Evolutionary conservation across 352 stramenopile species (phyloP), one percentile per base, ranked within the genome.

Genomic region (Albugo candida): DNA sequence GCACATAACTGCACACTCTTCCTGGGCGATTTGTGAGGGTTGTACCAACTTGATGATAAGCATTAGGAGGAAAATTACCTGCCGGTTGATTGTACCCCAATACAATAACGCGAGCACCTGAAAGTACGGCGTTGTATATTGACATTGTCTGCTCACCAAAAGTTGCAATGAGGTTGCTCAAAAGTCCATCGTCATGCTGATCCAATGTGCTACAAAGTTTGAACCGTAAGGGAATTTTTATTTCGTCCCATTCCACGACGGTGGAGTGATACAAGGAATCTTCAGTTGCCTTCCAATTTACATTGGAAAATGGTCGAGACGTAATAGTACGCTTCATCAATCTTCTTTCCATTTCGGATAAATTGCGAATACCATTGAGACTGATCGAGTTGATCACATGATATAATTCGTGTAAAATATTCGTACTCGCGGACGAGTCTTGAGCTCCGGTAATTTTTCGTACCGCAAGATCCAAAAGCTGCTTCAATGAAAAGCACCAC

Each of bases 121-220:
- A 86, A 39, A 92, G 59, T n/a, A 92, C 67, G 0, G 79, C 77
- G 45, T 92, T 92, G 51, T 83, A 92, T 40, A 92, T 46, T n/a
- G 69, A 37, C 76, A 89, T 92, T 0, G 59, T 79, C 48, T 92
- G 68, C 35, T 89, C 79, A 34, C 76, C 76, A 59, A 92, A 92
- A 36, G 67, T 84, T 21, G 70, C 56, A 45, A 92, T 36, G 14
- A 92, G 57, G 21, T 78, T 63, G 2, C 59, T 65, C 49, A 92
- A 48, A 6, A 77, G 67, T 1, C 74, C 79, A 39, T 87, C 62
- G 49, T 88, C 76, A 52, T 88, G 77, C 47, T 92, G 79, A 45
- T 92, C 79, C 18, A 83, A 61, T 3, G 76, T 85, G 50, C 74
- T 87, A 52, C 79, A 86, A 13, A 86, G 47, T 51, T 86, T 85